phyloP scores from a whole-genome alignment of 345 rosid genomes.

The Cardamine chenopodiifolia region DNA sequence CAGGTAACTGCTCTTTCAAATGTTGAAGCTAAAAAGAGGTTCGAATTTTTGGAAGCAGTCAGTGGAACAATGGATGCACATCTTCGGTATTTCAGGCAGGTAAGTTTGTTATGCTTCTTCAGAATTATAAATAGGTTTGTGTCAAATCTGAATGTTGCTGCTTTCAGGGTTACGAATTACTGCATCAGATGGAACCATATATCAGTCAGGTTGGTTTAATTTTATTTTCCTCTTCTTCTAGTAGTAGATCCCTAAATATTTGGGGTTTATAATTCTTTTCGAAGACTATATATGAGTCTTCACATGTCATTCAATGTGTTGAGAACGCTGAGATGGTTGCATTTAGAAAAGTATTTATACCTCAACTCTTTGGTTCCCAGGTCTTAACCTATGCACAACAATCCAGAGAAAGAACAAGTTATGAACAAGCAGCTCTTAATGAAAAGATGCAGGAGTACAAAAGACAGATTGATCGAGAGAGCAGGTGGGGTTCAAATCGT shows the following conservation, averaged over 20 bases:
- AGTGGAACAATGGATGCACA: constrained; percentile 99
- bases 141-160: constrained; percentile 30
- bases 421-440: constrained; percentile 91
- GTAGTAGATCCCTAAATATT: background rate
- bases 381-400: constrained; percentile 96
- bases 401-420: constrained; percentile 94
- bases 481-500: constrained; percentile 80
- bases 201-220: constrained; percentile 72
- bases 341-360: constrained; percentile 1
- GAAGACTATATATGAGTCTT: constrained; percentile 3
- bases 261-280: constrained; percentile 1
- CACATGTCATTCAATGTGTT: constrained; percentile 6
- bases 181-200: constrained; percentile 99
- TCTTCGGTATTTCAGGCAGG: constrained; percentile 97
- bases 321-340: constrained; percentile 8
- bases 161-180: constrained; percentile 86
- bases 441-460: constrained; percentile 98
- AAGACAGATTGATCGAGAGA: constrained; percentile 96
- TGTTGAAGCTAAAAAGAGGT: constrained; percentile 97
- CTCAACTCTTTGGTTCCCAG: constrained; percentile 46
- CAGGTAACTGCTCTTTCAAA: constrained; percentile 90
- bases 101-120: constrained; percentile 36
- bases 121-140: constrained; percentile 12
- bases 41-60: constrained; percentile 96
- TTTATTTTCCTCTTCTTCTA: constrained; percentile 4